These are phyloP conservation scores for Phyllosticta citriasiana DNA, from an alignment of 2,329 filamentous ascomycete genomes.

Conservation along the genomic window DNA sequence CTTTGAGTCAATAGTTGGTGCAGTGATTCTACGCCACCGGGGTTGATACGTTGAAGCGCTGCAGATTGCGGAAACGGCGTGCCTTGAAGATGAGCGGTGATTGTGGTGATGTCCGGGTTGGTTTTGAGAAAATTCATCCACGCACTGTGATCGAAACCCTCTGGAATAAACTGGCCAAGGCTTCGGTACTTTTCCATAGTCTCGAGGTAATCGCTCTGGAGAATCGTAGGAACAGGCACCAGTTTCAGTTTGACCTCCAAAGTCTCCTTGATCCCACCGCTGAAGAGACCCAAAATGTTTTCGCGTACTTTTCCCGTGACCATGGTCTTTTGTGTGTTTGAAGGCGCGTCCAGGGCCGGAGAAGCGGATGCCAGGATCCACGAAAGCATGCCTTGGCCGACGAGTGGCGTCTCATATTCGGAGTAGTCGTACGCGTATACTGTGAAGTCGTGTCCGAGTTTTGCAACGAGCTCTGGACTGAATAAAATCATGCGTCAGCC, in stretches of 20 bases:
- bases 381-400: constrained; percentile 92
- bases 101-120: constrained; percentile 41
- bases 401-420: constrained; percentile 83
- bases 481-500: constrained; percentile 21
- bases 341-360: constrained; percentile 43
- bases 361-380: constrained; percentile 60
- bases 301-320: constrained; percentile 86
- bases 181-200: constrained; percentile 53
- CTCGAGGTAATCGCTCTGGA: constrained; percentile 50
- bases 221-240: constrained; percentile 59
- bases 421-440: constrained; percentile 96
- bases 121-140: constrained; percentile 71
- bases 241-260: constrained; percentile 88
- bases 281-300: constrained; percentile 75
- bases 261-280: constrained; percentile 73
- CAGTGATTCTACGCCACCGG: constrained; percentile 25
- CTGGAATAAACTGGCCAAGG: constrained; percentile 46
- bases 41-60: constrained; percentile 15
- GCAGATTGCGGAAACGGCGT: constrained; percentile 6
- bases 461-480: constrained; percentile 77
- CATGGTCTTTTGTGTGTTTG: constrained; percentile 55
- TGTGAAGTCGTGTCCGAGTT: constrained; percentile 75
- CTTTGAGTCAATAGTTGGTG: constrained; percentile 28
- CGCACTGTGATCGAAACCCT: constrained; percentile 58
- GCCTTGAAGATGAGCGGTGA: not conserved